Evolutionary conservation across 768 basidiomycete genomes (phyloP), one percentile per base, ranked within the genome.

Genomic region (Mycena crocata): DNA sequence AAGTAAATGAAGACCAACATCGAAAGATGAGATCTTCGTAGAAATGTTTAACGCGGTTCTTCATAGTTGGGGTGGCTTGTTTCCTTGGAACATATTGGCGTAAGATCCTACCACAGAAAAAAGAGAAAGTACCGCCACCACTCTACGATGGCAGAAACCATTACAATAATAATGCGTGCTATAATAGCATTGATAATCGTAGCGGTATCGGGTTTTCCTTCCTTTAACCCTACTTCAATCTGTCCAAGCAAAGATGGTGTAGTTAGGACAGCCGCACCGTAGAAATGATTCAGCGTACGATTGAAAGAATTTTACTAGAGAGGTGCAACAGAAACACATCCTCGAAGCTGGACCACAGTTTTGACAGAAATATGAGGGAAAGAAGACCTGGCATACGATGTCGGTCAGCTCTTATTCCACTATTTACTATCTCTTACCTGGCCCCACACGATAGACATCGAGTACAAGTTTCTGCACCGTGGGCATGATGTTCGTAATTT

Each of bases 1-100:
- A 39, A 34, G 1, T 50, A n/a, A n/a, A n/a, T 3, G 8, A 50
- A 24, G 32, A 35, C 65, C 24, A 57, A 79, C 76, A 72, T 26
- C 69, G 60, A 71, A 80, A 77, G 1, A 80, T 44, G 30, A 73
- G 39, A 13, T 75, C 62, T n/a, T 77, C 69, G 49, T 74, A 80
- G 57, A 75, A 67, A 17, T 73, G 71, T 9, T 44, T 66, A 23
- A 78, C 64, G 2, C 69, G 68, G 10, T 66, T 62, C 35, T 63
- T 32, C 32, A 80, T 64, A 15, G 44, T 39, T 0, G 71, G 51
- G 42, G 34, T 32, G 1, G 44, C 30, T 26, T 26, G 63, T 24
- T 0, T 48, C 31, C 68, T 69, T n/a, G 2, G 45, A 19, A 45
- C 44, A 46, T n/a, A n/a, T 24, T 6, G 0, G 21, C 6, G 44